Percentiles rank a stretch among this genome's conserved stretches.
Evolutionary conservation across 2,329 filamentous ascomycete genomes (phyloP).

Genomic region (Diplodia sapinea): DNA sequence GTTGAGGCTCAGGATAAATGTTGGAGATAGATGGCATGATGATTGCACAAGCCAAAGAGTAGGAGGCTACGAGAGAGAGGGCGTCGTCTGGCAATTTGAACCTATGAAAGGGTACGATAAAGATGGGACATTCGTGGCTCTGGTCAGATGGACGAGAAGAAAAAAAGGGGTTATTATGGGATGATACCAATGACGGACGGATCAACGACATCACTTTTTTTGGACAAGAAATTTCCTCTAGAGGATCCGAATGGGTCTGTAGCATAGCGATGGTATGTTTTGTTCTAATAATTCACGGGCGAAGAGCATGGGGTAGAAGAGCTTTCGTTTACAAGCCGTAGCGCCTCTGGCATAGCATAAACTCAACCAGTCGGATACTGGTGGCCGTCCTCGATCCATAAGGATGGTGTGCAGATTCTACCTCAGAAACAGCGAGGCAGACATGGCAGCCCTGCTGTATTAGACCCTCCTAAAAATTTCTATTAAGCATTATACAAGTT

Average conservation of each 20-base stretch:
- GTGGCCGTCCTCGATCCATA: no score
- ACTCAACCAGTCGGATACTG: no score
- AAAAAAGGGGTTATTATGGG: not conserved
- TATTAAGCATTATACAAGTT: no score
- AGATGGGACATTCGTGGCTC: not conserved
- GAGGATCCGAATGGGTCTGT: not conserved
- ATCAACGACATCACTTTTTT: not conserved
- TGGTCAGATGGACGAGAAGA: not conserved
- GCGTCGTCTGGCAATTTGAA: not conserved
- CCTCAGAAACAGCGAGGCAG: no score
- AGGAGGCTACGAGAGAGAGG: not conserved
- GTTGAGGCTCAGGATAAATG: not conserved
- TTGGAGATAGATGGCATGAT: not conserved
- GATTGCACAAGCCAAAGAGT: not conserved
- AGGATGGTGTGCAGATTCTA: no score
- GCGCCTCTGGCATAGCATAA: no score
- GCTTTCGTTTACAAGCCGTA: no score
- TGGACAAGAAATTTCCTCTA: not conserved
- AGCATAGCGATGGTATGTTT: not conserved
- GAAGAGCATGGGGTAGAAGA: no score
- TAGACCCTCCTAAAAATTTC: no score
- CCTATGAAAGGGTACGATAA: not conserved
- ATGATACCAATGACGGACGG: not conserved
- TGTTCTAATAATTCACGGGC: no score
- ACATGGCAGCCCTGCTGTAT: no score